These are phyloP conservation scores for Kwoniella europaea DNA, from an alignment of 768 basidiomycete species.

Conservation along the genomic window DNA sequence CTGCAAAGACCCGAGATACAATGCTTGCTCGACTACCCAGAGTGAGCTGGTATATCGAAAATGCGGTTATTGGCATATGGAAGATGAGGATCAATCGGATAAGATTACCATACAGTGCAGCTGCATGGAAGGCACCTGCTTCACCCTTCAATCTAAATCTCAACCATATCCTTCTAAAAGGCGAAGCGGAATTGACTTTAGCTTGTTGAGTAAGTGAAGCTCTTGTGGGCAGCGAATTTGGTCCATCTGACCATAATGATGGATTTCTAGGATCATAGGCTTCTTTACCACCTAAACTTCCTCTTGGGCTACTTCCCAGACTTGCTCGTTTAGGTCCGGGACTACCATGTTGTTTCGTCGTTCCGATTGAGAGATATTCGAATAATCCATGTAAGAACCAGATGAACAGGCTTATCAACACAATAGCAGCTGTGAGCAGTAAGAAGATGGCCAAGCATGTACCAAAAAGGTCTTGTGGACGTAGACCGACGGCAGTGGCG, in stretches of 20 bases:
- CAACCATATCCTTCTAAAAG: slow-evolving; percentile 51
- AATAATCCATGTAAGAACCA: slow-evolving; percentile 70
- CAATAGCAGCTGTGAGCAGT: slow-evolving; percentile 72
- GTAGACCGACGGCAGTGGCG: slow-evolving; percentile 80
- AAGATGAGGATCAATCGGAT: slow-evolving; percentile 88
- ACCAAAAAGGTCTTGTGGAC: slow-evolving; percentile 78
- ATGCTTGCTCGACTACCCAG: slow-evolving; percentile 65
- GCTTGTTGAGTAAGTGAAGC: slow-evolving; percentile 17
- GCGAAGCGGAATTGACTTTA: slow-evolving; percentile 21
- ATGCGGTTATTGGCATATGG: slow-evolving; percentile 91
- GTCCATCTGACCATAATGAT: slow-evolving; percentile 11
- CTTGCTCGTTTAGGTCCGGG: slow-evolving; percentile 17
- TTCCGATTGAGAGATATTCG: slow-evolving; percentile 33
- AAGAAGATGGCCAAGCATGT: slow-evolving; percentile 84
- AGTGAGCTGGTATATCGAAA: slow-evolving; percentile 85
- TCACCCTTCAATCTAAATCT: slow-evolving; percentile 56
- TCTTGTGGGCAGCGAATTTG: slow-evolving; percentile 25
- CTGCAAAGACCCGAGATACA: slow-evolving; percentile 76
- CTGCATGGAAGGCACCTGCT: slow-evolving; percentile 57
- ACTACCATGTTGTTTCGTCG: slow-evolving; percentile 6
- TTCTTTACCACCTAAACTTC: slow-evolving; percentile 37
- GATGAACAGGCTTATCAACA: slow-evolving; percentile 70
- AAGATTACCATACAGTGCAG: slow-evolving; percentile 71
- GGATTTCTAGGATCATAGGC: slow-evolving; percentile 25
- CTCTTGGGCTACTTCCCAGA: slow-evolving; percentile 21